A percentile compares a stretch with the other conserved stretches of the same genome.
phyloP scores from a whole-genome alignment of 176 grass and related monocot species.

The Cymbopogon citratus region DNA sequence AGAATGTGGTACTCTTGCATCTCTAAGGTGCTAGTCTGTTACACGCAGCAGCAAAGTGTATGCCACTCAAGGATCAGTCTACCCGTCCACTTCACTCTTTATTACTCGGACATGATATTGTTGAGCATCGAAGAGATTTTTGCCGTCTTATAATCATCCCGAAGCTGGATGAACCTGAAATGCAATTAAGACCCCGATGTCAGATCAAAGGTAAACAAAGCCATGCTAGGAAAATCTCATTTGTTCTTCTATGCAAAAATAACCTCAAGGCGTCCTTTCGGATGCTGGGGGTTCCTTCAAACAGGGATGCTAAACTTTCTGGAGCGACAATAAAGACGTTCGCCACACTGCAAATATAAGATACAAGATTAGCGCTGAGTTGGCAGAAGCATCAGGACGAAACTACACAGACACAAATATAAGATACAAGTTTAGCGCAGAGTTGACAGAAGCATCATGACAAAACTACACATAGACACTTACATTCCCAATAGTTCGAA shows the following conservation, averaged over 20 bases:
- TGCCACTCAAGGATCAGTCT: background rate
- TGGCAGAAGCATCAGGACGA: background rate
- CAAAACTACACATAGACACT: conserved; percentile 17
- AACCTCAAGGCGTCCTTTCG: conserved; percentile 91
- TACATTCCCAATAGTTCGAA: conserved; percentile 99
- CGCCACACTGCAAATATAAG: conserved; percentile 58
- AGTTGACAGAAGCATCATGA: background rate
- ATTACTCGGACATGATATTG: conserved; percentile 70
- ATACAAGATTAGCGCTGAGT: background rate
- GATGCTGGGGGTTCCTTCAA: conserved; percentile 94
- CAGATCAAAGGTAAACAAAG: background rate
- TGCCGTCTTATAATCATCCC: conserved; percentile 91
- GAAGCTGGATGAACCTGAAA: conserved; percentile 94
- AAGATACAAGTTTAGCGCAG: background rate
- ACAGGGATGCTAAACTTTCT: conserved; percentile 90
- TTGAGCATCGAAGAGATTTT: conserved; percentile 93
- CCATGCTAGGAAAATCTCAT: background rate
- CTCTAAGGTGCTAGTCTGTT: background rate
- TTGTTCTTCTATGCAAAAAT: background rate
- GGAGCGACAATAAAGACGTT: conserved; percentile 98
- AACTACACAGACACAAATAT: conserved; percentile 26
- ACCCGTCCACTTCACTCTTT: conserved; percentile 9
- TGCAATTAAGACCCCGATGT: conserved; percentile 30
- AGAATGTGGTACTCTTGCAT: background rate
- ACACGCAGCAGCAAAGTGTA: background rate